Base-by-base conservation (phyloP, 768 basidiomycete genomes). In the Kwoniella sp. region DNA sequence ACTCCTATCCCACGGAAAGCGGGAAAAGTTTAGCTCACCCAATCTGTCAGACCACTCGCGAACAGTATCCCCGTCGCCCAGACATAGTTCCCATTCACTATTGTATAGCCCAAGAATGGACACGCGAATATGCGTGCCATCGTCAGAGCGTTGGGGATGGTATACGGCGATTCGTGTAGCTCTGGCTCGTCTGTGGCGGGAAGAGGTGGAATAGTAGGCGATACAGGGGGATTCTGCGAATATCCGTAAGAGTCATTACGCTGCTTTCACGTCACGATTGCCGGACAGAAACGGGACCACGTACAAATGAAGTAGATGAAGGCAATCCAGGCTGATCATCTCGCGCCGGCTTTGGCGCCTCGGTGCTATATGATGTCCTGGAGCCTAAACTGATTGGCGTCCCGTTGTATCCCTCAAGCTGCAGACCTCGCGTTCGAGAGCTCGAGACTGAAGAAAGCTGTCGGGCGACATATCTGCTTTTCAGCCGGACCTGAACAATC, bases 1-100 rank as follows among this genome's bases (percentile, higher is more conserved):
- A 31, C 26, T 22, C 22, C 9, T 15, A 31, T 26, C 1, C 34
- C 34, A 37, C 34, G 13, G 13, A 26, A 31, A 25, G 47, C 62
- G 52, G 63, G 56, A 63, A 51, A 62, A 53, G 30, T 48, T 34
- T 57, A 59, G 82, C 90, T 77, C 23, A 97, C 94, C 84, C 89
- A 82, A 81, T 98, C 96, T 4, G 92, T 92, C 60, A 93, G 82
- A n/a, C 94, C 93, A 0, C 94, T 93, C 73, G 92, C 94, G 8
- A 90, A 86, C 15, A 99, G 85, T 25, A 99, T 79, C 2, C 87
- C 86, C 0, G 93, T 92, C 17, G 96, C 94, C 55, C 89, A 83
- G 48, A 85, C 80, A 74, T 90, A 93, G 74, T 96, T 85, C 63
- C 88, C 89, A 38, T 92, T 82, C 38, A 97, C 73, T 61, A 98